Evolutionary conservation across 2,329 filamentous ascomycete genomes (phyloP), one percentile per base, ranked within the genome.

Genomic region (Neopestalotiopsis clavispora): DNA sequence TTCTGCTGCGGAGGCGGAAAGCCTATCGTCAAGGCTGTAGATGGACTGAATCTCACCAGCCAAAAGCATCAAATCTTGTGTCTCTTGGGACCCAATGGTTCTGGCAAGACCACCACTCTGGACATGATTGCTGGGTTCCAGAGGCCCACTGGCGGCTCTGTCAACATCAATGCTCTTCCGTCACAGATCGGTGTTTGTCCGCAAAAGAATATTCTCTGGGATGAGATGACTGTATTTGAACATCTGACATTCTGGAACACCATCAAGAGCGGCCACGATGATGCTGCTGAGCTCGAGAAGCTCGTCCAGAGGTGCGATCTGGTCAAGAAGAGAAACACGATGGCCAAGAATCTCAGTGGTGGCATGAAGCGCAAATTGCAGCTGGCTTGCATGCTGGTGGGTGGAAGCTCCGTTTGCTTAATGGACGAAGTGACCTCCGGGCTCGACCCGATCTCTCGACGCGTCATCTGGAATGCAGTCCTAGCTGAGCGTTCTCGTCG

Each of bases 341-440:
- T 83, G 68, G 85, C 91, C 0, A 86, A 86, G 73, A 92, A 90
- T 3, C 80, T 94, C 1, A 93, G 91, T 59, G 92, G 92, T 12
- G 92, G 92, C 1, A 92, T 94, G 79, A 94, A 94, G 80, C 84
- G 92, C 61, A 94, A 94, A 76, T 83, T 94, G 6, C 92, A 94
- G 77, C 83, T 94, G 4, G 91, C 91, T 1, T 92, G 94, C 84
- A 94, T 94, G 91, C 89, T 94, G 70, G 92, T 91, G 1, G 92
- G 92, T 64, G 92, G 91, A 7, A 92, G 90, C 60, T 86, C 86
- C 20, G 86, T 94, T 3, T 94, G 92, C 77, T 90, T 91, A 73
- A 86, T 94, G 66, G 92, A 94, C 72, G 92, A 94, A 76, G 91
- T 94, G 5, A 91, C 89, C 9, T 92, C 89, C 60, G 92, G 92